These are phyloP conservation scores for Aureobasidium sp. DNA, from an alignment of 2,329 filamentous ascomycete species.

Conservation along the genomic window DNA sequence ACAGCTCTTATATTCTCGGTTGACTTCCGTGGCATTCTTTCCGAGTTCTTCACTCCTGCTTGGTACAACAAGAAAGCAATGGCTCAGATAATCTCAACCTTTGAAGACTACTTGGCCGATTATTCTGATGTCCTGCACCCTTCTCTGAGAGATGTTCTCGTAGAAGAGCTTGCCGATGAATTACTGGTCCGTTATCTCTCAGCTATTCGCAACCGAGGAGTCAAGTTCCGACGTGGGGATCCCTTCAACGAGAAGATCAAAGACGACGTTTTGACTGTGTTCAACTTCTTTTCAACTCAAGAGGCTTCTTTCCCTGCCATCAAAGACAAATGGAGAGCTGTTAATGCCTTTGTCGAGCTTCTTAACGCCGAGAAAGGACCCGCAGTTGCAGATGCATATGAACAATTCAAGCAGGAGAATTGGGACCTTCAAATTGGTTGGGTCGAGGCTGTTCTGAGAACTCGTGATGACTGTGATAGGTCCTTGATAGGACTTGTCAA, in stretches of 20 bases:
- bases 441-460: conserved; percentile 85
- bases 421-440: conserved; percentile 93
- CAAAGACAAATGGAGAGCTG: conserved; percentile 87
- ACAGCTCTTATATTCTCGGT: conserved; percentile 79
- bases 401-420: conserved; percentile 73
- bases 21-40: conserved; percentile 76
- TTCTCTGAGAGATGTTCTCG: conserved; percentile 80
- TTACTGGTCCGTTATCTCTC: conserved; percentile 78
- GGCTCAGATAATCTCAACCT: conserved; percentile 88
- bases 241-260: conserved; percentile 90
- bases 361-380: conserved; percentile 67
- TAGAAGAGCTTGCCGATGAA: conserved; percentile 89
- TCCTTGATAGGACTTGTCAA: conserved; percentile 84
- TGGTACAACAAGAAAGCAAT: conserved; percentile 87
- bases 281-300: conserved; percentile 74
- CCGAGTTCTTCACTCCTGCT: conserved; percentile 79
- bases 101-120: conserved; percentile 87
- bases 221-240: conserved; percentile 78
- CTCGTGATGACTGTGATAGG: conserved; percentile 88
- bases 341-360: conserved; percentile 72
- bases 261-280: conserved; percentile 83
- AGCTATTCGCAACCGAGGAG: conserved; percentile 72
- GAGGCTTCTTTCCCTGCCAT: conserved; percentile 65
- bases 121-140: conserved; percentile 79
- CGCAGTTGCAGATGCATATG: conserved; percentile 67